Conservation (phyloP, 805 yeast genomes). For the Priceomyces carsonii region DNA sequence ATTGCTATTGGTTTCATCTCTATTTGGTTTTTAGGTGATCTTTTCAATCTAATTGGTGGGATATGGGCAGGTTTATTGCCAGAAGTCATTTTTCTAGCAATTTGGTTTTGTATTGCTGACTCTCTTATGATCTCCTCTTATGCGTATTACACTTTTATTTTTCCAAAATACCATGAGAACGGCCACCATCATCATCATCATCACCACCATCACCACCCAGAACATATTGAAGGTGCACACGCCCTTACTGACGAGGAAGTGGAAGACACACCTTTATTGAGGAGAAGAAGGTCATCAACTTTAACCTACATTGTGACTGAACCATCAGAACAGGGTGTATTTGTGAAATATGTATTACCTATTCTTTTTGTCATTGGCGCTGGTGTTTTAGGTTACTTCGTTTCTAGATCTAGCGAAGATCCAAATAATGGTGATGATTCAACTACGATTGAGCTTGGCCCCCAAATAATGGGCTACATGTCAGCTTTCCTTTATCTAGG, state of each 20-base stretch:
- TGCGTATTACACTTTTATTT: slow-evolving; percentile 53
- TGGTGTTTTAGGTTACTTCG: slow-evolving; percentile 60
- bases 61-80: slow-evolving; percentile 71
- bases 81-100: slow-evolving; percentile 66
- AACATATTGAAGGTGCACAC: slow-evolving; percentile 7
- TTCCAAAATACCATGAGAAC: slow-evolving; percentile 36
- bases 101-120: slow-evolving; percentile 79
- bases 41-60: slow-evolving; percentile 66
- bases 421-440: slow-evolving; percentile 21
- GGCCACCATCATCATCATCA: slow-evolving; percentile 15
- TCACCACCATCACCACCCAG: slow-evolving; percentile 14
- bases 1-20: slow-evolving; percentile 66
- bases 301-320: slow-evolving; percentile 51
- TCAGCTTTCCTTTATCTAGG: slow-evolving; percentile 70
- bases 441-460: slow-evolving; percentile 44
- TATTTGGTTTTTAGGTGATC: slow-evolving; percentile 73
- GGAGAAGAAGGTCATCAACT: slow-evolving; percentile 52
- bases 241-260: slow-evolving; percentile 17
- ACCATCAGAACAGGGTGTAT: slow-evolving; percentile 47
- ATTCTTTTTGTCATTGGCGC: slow-evolving; percentile 60
- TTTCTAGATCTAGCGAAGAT: slow-evolving; percentile 38
- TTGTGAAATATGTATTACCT: slow-evolving; percentile 57
- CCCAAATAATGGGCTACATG: slow-evolving; percentile 69
- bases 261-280: slow-evolving; percentile 34
- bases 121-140: slow-evolving; percentile 56